phyloP scores from a whole-genome alignment of 305 asterid genomes.

The Andrographis paniculata region DNA sequence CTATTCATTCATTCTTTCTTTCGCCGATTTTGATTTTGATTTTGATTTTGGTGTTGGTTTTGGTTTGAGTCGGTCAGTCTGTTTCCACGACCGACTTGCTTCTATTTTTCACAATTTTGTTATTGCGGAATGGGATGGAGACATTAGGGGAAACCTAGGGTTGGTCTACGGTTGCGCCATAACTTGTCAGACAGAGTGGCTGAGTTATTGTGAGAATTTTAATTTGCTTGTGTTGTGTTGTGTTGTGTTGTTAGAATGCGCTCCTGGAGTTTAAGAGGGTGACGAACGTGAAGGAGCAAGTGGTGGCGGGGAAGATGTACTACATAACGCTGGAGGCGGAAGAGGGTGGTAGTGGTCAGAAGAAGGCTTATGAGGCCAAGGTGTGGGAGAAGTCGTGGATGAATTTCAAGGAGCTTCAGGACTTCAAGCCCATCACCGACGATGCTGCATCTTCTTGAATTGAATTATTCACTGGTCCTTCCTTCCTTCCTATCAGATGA shows the following conservation, averaged over 20 bases:
- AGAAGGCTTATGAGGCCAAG: constrained; percentile 52
- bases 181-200: too few relatives aligned
- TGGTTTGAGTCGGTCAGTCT: too few relatives aligned
- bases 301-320: constrained; percentile 46
- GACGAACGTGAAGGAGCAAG: constrained; percentile 46
- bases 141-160: too few relatives aligned
- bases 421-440: constrained; percentile 41
- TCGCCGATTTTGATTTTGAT: neutral
- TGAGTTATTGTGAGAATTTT: neutral
- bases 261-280: constrained; percentile 42
- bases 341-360: constrained; percentile 34
- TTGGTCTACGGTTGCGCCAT: too few relatives aligned
- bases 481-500: too few relatives aligned
- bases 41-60: neutral
- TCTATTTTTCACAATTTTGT: too few relatives aligned
- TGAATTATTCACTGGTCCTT: too few relatives aligned
- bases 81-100: too few relatives aligned
- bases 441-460: too few relatives aligned
- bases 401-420: constrained; percentile 57
- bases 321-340: constrained; percentile 43
- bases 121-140: too few relatives aligned
- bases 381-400: constrained; percentile 66
- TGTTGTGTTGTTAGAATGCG: constrained; percentile 28
- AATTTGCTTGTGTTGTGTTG: neutral
- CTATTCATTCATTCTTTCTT: neutral